These are phyloP conservation scores for Talaromyces funiculosus DNA, from an alignment of 2,329 filamentous ascomycete genomes.

Conservation along the genomic window DNA sequence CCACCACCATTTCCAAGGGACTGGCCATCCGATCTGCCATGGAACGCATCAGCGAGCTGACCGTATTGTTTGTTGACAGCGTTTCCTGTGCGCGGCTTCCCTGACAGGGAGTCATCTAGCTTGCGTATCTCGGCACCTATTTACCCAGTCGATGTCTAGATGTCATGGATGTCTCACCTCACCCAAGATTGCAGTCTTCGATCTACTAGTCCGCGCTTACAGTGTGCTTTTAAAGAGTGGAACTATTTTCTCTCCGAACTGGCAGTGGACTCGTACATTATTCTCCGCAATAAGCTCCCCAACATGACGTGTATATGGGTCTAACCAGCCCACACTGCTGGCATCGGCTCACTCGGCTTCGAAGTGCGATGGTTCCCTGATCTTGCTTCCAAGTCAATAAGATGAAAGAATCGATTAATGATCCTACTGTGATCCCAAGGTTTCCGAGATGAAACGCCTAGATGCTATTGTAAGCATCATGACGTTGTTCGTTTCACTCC, in stretches of 20 bases:
- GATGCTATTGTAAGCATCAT: neutral
- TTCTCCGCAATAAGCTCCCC: neutral
- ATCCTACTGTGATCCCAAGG: neutral
- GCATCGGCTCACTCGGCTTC: conserved; percentile 1
- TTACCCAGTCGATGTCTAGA: neutral
- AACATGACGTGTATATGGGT: conserved; percentile 7
- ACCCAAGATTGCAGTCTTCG: neutral
- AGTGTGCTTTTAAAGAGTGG: neutral
- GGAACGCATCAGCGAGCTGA: neutral
- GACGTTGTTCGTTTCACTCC: conserved; percentile 1
- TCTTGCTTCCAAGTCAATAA: neutral
- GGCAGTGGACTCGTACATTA: neutral
- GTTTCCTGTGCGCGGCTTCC: neutral
- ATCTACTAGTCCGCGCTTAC: neutral
- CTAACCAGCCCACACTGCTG: neutral
- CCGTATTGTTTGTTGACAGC: neutral
- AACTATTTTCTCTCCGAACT: neutral
- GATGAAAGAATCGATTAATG: neutral
- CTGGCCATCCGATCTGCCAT: neutral
- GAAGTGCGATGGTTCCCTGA: neutral
- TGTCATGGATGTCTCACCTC: neutral
- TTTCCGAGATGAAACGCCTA: neutral
- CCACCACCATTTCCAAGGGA: neutral
- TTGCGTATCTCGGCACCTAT: neutral
- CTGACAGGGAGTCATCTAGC: neutral